Evolutionary conservation across 179 eudicot genomes (phyloP), one percentile per base, ranked within the genome.

Genomic region (Nepenthes alata): DNA sequence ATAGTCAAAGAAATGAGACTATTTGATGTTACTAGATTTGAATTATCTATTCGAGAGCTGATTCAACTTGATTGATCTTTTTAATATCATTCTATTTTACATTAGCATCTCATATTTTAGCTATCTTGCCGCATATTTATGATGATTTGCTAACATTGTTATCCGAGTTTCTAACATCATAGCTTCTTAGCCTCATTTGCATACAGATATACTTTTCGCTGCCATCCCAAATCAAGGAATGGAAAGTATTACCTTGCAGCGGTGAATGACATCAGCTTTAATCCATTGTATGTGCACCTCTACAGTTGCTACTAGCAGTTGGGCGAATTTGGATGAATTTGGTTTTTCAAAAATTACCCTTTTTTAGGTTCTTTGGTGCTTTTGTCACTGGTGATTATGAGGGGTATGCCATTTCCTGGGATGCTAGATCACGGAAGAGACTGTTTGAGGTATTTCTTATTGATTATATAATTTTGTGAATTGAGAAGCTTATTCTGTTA

Each of bases 301-400:
- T 16, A 11, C 64, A 14, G 37, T 53, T 67, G 52, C 14, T 67
- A 8, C 41, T 36, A 38, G 5, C 6, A 35, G 45, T 35, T 52
- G 34, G 34, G 3, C 25, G 9, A 13, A 48, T 52, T 15, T 55
- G 37, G 12, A 51, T 14, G 13, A 6, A 65, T 56, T 16, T 1
- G 41, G 34, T 47, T 38, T 36, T 53, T 41, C 10, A 57, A 5
- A 35, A 55, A 3, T 7, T 7, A 4, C 16, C 11, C 25, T 60
- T 55, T 60, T 58, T 41, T 58, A 91, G 95, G 69, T 47, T 64
- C 65, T 67, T 63, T 44, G 87, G 86, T 48, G 70, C 79, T 47
- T 82, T 86, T 69, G 84, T 82, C 66, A 93, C 98, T 44, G 98
- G 95, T 53, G 91, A 87, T 69, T 69, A 78, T 66, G 86, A 81